Conservation (phyloP, 2,329 filamentous ascomycete species). For the Trichoderma gracile region DNA sequence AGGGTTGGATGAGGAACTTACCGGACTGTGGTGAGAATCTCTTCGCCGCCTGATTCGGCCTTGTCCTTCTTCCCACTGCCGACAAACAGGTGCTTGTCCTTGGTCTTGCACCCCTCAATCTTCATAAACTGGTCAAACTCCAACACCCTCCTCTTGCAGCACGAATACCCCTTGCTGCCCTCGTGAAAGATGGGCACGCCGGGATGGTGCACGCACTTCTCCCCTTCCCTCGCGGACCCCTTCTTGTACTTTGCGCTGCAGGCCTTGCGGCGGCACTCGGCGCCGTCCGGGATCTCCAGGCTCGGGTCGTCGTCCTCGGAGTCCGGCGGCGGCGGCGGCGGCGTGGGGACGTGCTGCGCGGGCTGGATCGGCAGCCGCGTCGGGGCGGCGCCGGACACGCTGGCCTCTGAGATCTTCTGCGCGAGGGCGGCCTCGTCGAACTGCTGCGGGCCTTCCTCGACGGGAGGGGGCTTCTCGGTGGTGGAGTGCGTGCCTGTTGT, state of each 20-base stretch:
- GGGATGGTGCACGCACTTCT: slow-evolving; percentile 85
- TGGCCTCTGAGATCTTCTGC: slow-evolving; percentile 52
- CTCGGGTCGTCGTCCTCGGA: slow-evolving; percentile 84
- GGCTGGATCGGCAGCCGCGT: slow-evolving; percentile 43
- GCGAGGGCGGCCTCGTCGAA: slow-evolving; percentile 46
- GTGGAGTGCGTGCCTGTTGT: slow-evolving; percentile 91
- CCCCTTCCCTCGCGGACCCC: slow-evolving; percentile 61
- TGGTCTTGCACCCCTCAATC: slow-evolving; percentile 86
- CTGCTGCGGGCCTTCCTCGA: slow-evolving; percentile 57
- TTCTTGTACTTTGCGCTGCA: slow-evolving; percentile 70
- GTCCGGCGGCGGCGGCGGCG: slow-evolving; percentile 67
- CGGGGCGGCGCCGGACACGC: slow-evolving; percentile 47
- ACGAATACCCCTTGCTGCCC: slow-evolving; percentile 95
- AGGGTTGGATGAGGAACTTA: slow-evolving; percentile 37
- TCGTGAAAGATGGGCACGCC: slow-evolving; percentile 94
- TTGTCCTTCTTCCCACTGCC: slow-evolving; percentile 69
- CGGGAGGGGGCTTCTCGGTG: slow-evolving; percentile 67
- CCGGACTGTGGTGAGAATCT: slow-evolving; percentile 76
- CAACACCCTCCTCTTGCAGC: slow-evolving; percentile 91
- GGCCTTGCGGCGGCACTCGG: slow-evolving; percentile 73
- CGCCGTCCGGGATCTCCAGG: slow-evolving; percentile 70
- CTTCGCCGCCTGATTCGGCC: slow-evolving; percentile 57
- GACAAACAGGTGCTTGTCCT: slow-evolving; percentile 80
- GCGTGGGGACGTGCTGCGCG: slow-evolving; percentile 51
- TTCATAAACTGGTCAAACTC: slow-evolving; percentile 99